Percentiles rank a stretch among this genome's conserved stretches.
Conservation (phyloP, 1,284 basidiomycete genomes). For the Entoloma clypeatum region DNA sequence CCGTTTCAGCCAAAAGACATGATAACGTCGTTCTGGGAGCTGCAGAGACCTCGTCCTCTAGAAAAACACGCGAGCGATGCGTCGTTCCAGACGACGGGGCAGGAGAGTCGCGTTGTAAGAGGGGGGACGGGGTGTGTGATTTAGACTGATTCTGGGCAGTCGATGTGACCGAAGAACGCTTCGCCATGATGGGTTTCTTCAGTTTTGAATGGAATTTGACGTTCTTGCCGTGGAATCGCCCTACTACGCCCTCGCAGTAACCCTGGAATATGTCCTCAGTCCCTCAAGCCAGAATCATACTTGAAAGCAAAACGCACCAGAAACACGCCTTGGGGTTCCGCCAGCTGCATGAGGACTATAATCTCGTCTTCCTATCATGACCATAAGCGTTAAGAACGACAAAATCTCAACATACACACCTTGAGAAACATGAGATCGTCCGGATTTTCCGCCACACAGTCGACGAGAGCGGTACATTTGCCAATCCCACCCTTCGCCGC, state of each 20-base stretch:
- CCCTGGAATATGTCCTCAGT: constrained; percentile 41
- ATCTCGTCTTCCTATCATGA: constrained; percentile 70
- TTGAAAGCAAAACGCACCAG: constrained; percentile 45
- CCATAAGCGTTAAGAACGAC: neutral
- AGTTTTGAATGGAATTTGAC: constrained; percentile 75
- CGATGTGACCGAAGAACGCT: constrained; percentile 43
- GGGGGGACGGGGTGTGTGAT: constrained; percentile 18
- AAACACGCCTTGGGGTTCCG: constrained; percentile 50
- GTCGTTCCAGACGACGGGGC: constrained; percentile 3
- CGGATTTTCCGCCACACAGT: constrained; percentile 73
- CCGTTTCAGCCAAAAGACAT: too few species aligned
- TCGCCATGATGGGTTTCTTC: constrained; percentile 77
- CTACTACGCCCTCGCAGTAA: constrained; percentile 90
- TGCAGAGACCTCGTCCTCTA: too few species aligned
- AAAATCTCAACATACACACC: constrained; percentile 36
- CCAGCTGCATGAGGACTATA: constrained; percentile 73
- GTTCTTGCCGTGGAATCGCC: constrained; percentile 66
- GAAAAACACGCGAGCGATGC: too few species aligned
- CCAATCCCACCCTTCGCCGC: constrained; percentile 81
- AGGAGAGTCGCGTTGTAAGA: constrained; percentile 4
- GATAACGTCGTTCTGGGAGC: too few species aligned
- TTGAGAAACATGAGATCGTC: constrained; percentile 89
- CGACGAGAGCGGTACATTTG: constrained; percentile 63
- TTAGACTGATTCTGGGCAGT: constrained; percentile 23
- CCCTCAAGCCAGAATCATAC: neutral